phyloP scores from a whole-genome alignment of 306 rosid genomes.

The Cucurbita ficifolia region DNA sequence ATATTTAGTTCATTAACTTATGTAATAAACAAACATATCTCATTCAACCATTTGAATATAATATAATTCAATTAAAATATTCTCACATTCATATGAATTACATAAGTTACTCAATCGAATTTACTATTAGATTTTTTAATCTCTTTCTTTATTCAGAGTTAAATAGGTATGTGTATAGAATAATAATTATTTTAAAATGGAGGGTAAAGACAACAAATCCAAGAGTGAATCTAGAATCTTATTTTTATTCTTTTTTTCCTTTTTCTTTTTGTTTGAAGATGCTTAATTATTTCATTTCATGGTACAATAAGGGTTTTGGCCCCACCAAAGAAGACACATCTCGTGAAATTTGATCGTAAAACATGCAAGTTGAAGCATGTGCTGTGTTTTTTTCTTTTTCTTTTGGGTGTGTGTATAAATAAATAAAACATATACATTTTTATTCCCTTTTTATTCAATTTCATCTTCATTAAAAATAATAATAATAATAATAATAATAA shows the following conservation, averaged over 20 bases:
- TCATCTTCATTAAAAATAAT: not conserved
- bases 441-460: not conserved
- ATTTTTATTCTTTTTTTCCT: not conserved
- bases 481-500: too few relatives aligned
- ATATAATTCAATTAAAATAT: too few relatives aligned
- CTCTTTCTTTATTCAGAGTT: too few relatives aligned
- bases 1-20: not conserved
- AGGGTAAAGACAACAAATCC: not conserved
- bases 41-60: too few relatives aligned
- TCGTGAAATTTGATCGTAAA: not conserved
- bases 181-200: too few relatives aligned
- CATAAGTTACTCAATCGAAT: too few relatives aligned
- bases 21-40: not conserved
- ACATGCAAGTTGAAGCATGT: conserved; percentile 6
- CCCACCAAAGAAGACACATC: not conserved
- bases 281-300: not conserved
- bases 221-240: not conserved
- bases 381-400: not conserved
- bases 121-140: too few relatives aligned
- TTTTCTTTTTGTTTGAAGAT: not conserved
- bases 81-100: too few relatives aligned
- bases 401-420: not conserved
- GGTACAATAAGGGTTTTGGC: not conserved
- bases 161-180: too few relatives aligned
- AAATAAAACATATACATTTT: not conserved